Conservation (phyloP, 208 protist genomes). For the Acanthamoeba culbertsoni region DNA sequence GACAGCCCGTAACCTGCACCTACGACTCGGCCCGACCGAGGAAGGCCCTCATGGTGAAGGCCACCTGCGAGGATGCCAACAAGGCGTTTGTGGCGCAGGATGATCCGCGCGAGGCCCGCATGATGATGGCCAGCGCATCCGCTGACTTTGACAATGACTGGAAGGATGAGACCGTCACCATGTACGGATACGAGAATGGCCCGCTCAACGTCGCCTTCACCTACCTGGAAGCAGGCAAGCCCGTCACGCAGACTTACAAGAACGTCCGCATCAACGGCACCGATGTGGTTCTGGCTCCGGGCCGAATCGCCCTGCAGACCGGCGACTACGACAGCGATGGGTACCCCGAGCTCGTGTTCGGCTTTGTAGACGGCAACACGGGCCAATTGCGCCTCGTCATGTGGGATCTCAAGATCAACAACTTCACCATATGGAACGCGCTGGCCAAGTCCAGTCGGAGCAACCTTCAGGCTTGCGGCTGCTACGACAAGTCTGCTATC, state of each 20-base stretch:
- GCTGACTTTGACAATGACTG: slow-evolving; percentile 12
- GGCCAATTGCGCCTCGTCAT: background rate
- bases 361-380: background rate
- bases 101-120: too few species aligned
- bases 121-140: background rate
- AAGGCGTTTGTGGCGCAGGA: too few species aligned
- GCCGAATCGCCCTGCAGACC: background rate
- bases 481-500: background rate
- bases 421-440: background rate
- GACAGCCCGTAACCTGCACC: background rate
- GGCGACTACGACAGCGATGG: background rate
- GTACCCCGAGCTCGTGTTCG: background rate
- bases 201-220: background rate
- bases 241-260: background rate
- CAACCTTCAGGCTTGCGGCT: background rate
- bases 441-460: background rate
- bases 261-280: background rate
- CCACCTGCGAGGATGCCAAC: background rate
- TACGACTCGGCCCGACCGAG: background rate
- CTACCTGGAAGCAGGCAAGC: background rate
- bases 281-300: background rate
- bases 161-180: background rate
- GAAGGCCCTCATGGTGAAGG: slow-evolving; percentile 23
- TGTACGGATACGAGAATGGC: background rate
- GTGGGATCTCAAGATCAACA: background rate